Conservation (phyloP, 176 grass and related monocot genomes). For the Neostapfia colusana region DNA sequence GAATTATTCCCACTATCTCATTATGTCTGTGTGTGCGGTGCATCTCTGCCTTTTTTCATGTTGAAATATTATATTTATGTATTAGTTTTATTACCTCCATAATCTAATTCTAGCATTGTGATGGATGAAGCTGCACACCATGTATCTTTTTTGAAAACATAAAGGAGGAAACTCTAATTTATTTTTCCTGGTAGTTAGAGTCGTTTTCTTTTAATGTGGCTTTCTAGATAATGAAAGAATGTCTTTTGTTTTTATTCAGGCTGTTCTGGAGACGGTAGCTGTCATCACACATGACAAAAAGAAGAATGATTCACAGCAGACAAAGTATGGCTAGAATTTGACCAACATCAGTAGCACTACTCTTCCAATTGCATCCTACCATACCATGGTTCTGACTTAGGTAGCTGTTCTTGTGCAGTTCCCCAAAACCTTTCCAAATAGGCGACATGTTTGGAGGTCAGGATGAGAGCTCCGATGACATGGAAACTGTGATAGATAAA, state of each 20-base stretch:
- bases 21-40: constrained; percentile 5
- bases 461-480: constrained; percentile 88
- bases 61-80: constrained; percentile 2
- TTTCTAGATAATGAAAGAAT: background rate
- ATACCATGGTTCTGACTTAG: constrained; percentile 31
- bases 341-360: constrained; percentile 21
- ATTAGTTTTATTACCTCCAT: background rate
- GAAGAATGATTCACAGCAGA: constrained; percentile 77
- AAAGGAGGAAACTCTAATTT: background rate
- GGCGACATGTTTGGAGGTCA: constrained; percentile 88
- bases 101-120: background rate
- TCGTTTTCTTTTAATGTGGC: background rate
- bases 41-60: constrained; percentile 4
- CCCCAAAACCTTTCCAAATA: constrained; percentile 90
- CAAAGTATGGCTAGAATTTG: constrained; percentile 59
- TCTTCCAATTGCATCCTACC: constrained; percentile 3
- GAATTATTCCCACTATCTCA: background rate
- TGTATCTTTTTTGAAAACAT: background rate
- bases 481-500: constrained; percentile 95
- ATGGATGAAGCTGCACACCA: background rate
- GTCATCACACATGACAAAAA: constrained; percentile 98
- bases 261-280: constrained; percentile 94
- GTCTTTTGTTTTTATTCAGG: constrained; percentile 54
- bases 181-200: background rate
- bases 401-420: constrained; percentile 49